Conservation (phyloP, 129 eudicot species). For the Daucus carota region DH1_v3.0 NC_030386.2:5276501-5277000, state of each 20-base stretch:
- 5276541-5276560: background rate
- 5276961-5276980: slow-evolving; percentile 86
- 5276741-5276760: slow-evolving; percentile 88
- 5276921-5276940: slow-evolving; percentile 73
- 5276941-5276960: slow-evolving; percentile 99
- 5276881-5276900: slow-evolving; percentile 8
- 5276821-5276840: background rate
- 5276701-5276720: slow-evolving; percentile 96
- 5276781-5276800: slow-evolving; percentile 89
- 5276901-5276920: slow-evolving; percentile 53
- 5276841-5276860: background rate
- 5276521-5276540: background rate
- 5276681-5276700: slow-evolving; percentile 91
- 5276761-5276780: slow-evolving; percentile 95
- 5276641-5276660: slow-evolving; percentile 89
- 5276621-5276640: slow-evolving; percentile 90
- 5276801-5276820: slow-evolving; percentile 12
- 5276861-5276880: background rate
- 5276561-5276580: background rate
- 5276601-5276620: slow-evolving; percentile 60
- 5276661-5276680: slow-evolving; percentile 82
- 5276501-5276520: background rate
- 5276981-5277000: slow-evolving; percentile 67
- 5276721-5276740: slow-evolving; percentile 98
- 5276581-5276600: slow-evolving; percentile 12